These are phyloP conservation scores for Eucalyptus caleyi DNA, from an alignment of 345 rosid species.

Conservation along the genomic window DNA sequence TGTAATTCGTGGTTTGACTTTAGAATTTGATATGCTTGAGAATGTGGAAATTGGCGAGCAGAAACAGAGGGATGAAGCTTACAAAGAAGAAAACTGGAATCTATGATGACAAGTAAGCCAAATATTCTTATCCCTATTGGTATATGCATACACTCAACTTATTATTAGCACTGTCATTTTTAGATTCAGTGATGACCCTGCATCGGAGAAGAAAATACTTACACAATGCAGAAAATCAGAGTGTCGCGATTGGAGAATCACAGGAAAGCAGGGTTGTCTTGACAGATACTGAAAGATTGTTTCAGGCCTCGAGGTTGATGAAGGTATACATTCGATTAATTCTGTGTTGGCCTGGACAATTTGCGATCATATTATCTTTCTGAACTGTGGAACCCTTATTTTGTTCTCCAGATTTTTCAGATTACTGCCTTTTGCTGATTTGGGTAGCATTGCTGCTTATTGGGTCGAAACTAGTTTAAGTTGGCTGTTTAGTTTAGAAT, in stretches of 20 bases:
- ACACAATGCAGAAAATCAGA: conserved; percentile 43
- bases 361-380: not conserved
- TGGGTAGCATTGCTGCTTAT: too few species aligned
- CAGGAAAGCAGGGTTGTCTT: conserved; percentile 74
- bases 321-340: conserved; percentile 30
- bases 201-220: conserved; percentile 69
- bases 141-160: not conserved
- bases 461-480: too few species aligned
- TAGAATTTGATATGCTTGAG: conserved; percentile 97
- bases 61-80: conserved; percentile 80
- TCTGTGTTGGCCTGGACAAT: not conserved
- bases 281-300: conserved; percentile 92
- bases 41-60: conserved; percentile 97
- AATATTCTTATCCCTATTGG: not conserved
- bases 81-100: conserved; percentile 75
- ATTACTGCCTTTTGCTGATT: too few species aligned
- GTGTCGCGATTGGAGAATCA: too few species aligned
- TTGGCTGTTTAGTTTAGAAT: too few species aligned
- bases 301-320: conserved; percentile 71
- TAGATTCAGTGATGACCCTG: conserved; percentile 84
- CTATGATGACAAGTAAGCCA: not conserved
- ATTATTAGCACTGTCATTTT: not conserved
- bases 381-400: too few species aligned
- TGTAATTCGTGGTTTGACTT: conserved; percentile 55
- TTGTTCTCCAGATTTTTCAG: too few species aligned